Evolutionary conservation across 306 rosid species (phyloP).

Genomic region (Pterocarpus santalinus): DNA sequence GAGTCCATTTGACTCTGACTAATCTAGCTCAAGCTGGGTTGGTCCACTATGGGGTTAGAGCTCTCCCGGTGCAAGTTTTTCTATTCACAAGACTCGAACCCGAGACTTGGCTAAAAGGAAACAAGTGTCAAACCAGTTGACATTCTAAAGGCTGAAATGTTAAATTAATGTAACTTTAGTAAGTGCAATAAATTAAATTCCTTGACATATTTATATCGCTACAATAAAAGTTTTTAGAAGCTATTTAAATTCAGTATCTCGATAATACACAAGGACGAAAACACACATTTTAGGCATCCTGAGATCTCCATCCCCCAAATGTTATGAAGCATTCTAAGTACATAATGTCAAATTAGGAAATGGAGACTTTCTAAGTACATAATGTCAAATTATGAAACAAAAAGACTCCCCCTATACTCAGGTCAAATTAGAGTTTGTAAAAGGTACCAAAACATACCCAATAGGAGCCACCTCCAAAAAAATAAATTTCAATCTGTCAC

Average conservation of each 20-base stretch:
- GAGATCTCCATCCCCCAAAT: not conserved
- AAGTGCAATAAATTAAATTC: constrained; percentile 1
- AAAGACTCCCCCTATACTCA: constrained; percentile 13
- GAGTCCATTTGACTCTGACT: too few species aligned
- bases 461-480: constrained; percentile 82
- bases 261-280: constrained; percentile 18
- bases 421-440: constrained; percentile 25
- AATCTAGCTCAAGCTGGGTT: too few species aligned
- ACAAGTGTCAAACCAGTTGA: too few species aligned
- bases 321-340: not conserved
- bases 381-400: not conserved
- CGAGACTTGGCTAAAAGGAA: too few species aligned
- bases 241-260: constrained; percentile 17
- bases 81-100: too few species aligned
- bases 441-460: constrained; percentile 71
- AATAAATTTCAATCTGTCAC: constrained; percentile 63
- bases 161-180: constrained; percentile 1
- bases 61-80: too few species aligned
- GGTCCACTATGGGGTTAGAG: too few species aligned
- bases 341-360: too few species aligned
- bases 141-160: too few species aligned
- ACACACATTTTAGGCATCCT: constrained; percentile 16
- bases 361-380: not conserved
- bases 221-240: not conserved
- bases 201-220: not conserved